Percentiles rank a stretch among this genome's conserved stretches.
Conservation (phyloP, 2,329 filamentous ascomycete genomes). For the Epichloe amarillans region DNA sequence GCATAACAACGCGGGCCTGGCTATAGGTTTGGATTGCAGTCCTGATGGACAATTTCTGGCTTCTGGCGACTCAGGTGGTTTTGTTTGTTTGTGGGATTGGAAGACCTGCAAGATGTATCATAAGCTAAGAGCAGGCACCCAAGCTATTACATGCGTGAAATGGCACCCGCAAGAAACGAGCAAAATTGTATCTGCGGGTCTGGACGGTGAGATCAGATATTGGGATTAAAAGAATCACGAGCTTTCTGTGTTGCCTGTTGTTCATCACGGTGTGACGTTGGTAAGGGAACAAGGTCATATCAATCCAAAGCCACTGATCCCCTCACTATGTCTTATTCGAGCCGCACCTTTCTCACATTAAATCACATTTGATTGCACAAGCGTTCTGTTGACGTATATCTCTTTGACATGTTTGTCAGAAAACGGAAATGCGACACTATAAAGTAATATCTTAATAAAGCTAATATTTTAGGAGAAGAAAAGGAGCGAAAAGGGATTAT, state of each 20-base stretch:
- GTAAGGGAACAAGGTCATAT: neutral
- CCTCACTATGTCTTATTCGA: too few species aligned
- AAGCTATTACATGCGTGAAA: conserved; percentile 70
- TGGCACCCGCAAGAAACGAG: conserved; percentile 98
- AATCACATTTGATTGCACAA: too few species aligned
- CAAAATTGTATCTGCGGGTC: conserved; percentile 80
- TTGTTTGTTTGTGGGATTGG: conserved; percentile 96
- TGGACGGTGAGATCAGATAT: conserved; percentile 80
- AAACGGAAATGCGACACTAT: too few species aligned
- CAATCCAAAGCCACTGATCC: too few species aligned
- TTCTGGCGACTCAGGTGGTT: conserved; percentile 77
- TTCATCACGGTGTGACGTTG: neutral
- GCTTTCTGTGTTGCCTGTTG: neutral
- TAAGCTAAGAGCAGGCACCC: conserved; percentile 77
- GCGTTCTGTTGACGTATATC: too few species aligned
- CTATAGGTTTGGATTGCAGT: conserved; percentile 76
- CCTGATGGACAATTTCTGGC: conserved; percentile 87
- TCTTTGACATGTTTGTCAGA: too few species aligned
- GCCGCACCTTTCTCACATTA: too few species aligned
- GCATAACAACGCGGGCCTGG: conserved; percentile 91
- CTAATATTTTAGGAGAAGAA: too few species aligned
- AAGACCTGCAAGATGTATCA: conserved; percentile 99
- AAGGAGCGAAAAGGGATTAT: too few species aligned
- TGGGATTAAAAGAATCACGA: conserved; percentile 57
- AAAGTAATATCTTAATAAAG: too few species aligned